Conservation (phyloP, 495 filamentous ascomycete species). For the Xylaria grammica region DNA sequence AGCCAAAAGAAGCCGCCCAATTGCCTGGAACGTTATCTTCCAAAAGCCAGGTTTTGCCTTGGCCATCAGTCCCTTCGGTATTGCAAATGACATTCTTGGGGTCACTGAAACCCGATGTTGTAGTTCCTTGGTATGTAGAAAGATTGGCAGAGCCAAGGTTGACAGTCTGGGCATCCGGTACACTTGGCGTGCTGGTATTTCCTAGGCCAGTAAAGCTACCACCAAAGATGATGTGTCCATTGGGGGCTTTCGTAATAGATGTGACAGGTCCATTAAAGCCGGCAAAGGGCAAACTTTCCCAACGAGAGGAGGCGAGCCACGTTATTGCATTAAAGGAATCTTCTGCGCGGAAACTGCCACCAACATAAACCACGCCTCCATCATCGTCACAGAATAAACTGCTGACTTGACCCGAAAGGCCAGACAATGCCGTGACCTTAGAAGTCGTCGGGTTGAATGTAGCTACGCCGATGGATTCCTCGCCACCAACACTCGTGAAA, state of each 20-base stretch:
- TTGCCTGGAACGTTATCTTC: constrained; percentile 78
- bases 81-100: constrained; percentile 88
- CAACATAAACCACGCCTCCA: constrained; percentile 87
- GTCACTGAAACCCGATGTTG: constrained; percentile 70
- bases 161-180: constrained; percentile 73
- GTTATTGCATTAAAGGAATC: constrained; percentile 89
- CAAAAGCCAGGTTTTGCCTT: constrained; percentile 83
- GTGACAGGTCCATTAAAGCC: constrained; percentile 95
- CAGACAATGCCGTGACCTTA: constrained; percentile 71
- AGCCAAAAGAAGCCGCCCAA: constrained; percentile 83
- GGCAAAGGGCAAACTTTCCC: constrained; percentile 85
- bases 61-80: constrained; percentile 63
- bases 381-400: constrained; percentile 82
- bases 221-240: constrained; percentile 88
- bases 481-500: constrained; percentile 87
- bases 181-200: constrained; percentile 67
- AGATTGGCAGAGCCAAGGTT: constrained; percentile 81
- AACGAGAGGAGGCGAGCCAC: constrained; percentile 74
- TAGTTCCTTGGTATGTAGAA: constrained; percentile 64
- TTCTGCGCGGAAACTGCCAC: constrained; percentile 78
- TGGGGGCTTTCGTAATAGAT: constrained; percentile 77
- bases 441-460: constrained; percentile 74
- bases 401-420: constrained; percentile 80
- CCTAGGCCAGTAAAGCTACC: constrained; percentile 91
- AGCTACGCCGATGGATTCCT: constrained; percentile 78